phyloP scores from a whole-genome alignment of 169 alveolate species.

The Besnoitia besnoiti region DNA sequence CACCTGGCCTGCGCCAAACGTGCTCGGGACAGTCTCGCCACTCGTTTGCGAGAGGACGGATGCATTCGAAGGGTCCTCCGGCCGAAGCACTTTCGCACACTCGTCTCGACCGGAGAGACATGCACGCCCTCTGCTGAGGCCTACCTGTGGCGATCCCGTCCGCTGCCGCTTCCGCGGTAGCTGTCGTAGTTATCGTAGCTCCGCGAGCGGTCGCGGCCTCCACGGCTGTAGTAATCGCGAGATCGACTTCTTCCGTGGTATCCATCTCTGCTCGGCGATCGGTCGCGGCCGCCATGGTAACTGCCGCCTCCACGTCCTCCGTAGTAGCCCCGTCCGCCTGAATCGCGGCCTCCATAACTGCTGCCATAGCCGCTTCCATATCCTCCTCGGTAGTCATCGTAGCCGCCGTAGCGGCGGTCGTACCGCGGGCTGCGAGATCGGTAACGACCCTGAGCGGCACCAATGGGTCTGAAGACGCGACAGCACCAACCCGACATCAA shows the following conservation, averaged over 20 bases:
- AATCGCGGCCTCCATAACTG: not conserved
- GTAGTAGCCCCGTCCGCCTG: not conserved
- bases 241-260: constrained; percentile 2
- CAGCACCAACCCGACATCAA: not conserved
- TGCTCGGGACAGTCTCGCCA: not conserved
- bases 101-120: not conserved
- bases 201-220: constrained; percentile 15
- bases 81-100: no score
- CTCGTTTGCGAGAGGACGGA: no score
- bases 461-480: constrained; percentile 59
- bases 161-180: not conserved
- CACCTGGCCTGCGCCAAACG: not conserved
- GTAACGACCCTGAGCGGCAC: constrained; percentile 52
- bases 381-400: constrained; percentile 12
- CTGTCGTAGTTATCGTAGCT: constrained; percentile 6
- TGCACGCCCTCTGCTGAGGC: no score
- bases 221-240: constrained; percentile 18
- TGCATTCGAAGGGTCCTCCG: not conserved
- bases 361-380: constrained; percentile 51
- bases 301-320: constrained; percentile 47
- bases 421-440: constrained; percentile 65
- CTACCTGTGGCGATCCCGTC: constrained; percentile 41
- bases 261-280: constrained; percentile 17
- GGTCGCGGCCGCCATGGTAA: not conserved
- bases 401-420: constrained; percentile 51